Base-by-base conservation (phyloP, 768 basidiomycete genomes). In the Boletus insuetus region DNA sequence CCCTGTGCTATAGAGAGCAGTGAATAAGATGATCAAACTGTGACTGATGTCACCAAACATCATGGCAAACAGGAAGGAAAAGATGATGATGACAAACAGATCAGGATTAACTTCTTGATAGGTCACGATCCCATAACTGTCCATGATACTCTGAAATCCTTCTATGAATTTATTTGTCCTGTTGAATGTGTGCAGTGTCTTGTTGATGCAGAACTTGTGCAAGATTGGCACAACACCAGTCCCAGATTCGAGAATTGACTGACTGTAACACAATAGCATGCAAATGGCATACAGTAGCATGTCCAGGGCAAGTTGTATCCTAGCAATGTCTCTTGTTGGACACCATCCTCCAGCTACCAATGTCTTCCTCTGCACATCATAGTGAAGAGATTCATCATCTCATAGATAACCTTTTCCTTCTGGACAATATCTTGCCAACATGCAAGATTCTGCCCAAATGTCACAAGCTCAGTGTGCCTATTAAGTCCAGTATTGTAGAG, bases 21-120 rank as follows among this genome's bases (percentile, higher is more conserved):
- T 83, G 40, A 80, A 65, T 59, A 89, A 80, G 63, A 91, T 89
- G 65, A 98, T 85, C 57, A 83, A 76, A 31, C 94, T 96, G 73
- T 99, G 97, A 4, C 97, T 96, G 67, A 98, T 91, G 73, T 99
- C 97, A 65, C 97, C 97, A 69, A 99, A 99, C 97, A 99, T 99
- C 75, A 99, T 92, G 6, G 94, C 96, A 65, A 98, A 99, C 62
- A 99, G 74, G 84, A 99, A 98, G 0, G 97, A 96, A 84, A 97
- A 97, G 2, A 94, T 96, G 62, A 89, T 77, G 61, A 91, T 77
- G 0, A 91, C 93, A 72, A 96, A 96, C 31, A 98, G 74, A 51
- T 95, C 97, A 19, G 97, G 96, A 69, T 98, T 98, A 69, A 94
- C 86, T 73, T 99, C 97, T 69, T 98, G 91, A 69, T 99, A 98